Evolutionary conservation across 441 rosid genomes (phyloP).

Genomic region (Mallotus repandus): DNA sequence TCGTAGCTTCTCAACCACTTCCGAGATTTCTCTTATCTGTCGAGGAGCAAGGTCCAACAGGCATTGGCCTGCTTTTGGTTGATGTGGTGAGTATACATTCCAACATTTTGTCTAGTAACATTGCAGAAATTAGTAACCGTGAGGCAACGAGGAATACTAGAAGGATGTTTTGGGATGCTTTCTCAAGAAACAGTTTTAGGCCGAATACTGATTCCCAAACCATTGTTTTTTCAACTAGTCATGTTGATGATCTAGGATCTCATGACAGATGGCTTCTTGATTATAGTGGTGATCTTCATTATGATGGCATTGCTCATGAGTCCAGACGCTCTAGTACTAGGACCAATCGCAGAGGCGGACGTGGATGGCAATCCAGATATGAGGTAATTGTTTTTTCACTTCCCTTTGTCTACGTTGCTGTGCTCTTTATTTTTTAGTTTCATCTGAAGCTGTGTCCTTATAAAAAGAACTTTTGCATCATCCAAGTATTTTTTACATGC

Average conservation of each 20-base stretch:
- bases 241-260: constrained; percentile 40
- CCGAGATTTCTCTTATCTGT: constrained; percentile 42
- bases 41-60: constrained; percentile 34
- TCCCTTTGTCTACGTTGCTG: neutral
- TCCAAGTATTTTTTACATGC: neutral
- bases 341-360: constrained; percentile 38
- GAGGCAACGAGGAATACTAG: constrained; percentile 48
- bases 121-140: constrained; percentile 36
- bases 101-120: constrained; percentile 37
- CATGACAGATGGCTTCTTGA: constrained; percentile 60
- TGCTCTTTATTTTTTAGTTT: neutral
- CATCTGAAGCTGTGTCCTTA: neutral
- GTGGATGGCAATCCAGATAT: constrained; percentile 47
- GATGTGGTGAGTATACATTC: constrained; percentile 54
- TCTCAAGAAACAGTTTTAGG: constrained; percentile 48
- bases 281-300: constrained; percentile 43
- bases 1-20: constrained; percentile 22
- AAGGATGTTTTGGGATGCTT: constrained; percentile 54
- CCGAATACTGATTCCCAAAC: constrained; percentile 37
- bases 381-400: constrained; percentile 38
- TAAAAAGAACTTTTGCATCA: neutral
- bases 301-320: constrained; percentile 41
- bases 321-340: constrained; percentile 41
- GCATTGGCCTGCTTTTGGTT: constrained; percentile 45
- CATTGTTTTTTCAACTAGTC: constrained; percentile 40